Evolutionary conservation across 2,329 filamentous ascomycete species (phyloP).

Genomic region (Falciphora oryzae): DNA sequence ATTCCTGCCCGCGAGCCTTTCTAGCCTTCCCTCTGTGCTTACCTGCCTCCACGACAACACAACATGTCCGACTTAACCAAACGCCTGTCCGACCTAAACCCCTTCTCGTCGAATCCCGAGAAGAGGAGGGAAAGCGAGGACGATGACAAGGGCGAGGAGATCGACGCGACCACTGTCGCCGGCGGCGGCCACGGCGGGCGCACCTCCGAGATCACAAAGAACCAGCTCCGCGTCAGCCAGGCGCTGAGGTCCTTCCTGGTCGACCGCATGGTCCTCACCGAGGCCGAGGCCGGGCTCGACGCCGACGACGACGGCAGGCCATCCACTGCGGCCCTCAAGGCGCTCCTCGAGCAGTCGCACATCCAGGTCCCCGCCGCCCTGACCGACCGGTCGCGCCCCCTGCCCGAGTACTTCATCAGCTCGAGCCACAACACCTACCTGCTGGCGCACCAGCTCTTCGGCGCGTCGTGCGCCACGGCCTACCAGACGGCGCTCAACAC

Average conservation of each 20-base stretch:
- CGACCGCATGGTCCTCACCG: constrained; percentile 43
- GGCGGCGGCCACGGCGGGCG: constrained; percentile 49
- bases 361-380: constrained; percentile 49
- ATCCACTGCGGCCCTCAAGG: constrained; percentile 39
- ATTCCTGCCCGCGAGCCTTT: too few species aligned
- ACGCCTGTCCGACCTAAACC: constrained; percentile 4
- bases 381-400: constrained; percentile 51
- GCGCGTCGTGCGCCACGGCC: constrained; percentile 53
- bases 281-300: constrained; percentile 41
- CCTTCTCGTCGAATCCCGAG: constrained; percentile 2
- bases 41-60: not conserved
- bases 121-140: constrained; percentile 21
- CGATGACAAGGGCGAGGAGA: constrained; percentile 47
- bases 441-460: constrained; percentile 63
- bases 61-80: constrained; percentile 6
- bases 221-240: constrained; percentile 52
- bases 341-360: constrained; percentile 51
- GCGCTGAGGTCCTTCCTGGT: constrained; percentile 51
- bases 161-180: constrained; percentile 45
- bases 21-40: not conserved
- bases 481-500: constrained; percentile 58
- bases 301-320: constrained; percentile 25
- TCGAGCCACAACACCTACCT: constrained; percentile 71
- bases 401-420: constrained; percentile 67
- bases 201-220: constrained; percentile 39